A percentile compares a stretch with the other conserved stretches of the same genome.
Evolutionary conservation across 495 filamentous ascomycete species (phyloP).

Genomic region (Parachaetomium inaequale): DNA sequence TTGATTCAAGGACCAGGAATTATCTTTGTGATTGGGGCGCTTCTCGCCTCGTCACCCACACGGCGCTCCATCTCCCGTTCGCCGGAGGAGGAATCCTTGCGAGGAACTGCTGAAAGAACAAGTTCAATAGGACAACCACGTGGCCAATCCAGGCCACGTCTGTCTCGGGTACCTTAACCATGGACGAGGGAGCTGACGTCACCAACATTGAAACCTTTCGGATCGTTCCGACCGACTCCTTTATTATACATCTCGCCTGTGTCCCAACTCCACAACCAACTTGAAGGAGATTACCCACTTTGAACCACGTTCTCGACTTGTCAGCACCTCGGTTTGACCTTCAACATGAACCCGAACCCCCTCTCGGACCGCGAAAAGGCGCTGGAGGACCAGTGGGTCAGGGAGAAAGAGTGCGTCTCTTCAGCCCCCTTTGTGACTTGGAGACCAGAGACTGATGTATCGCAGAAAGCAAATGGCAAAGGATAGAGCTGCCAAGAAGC

Average conservation of each 20-base stretch:
- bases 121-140: too few relatives aligned
- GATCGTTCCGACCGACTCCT: too few relatives aligned
- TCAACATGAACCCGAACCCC: conserved; percentile 31
- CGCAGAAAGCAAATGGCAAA: conserved; percentile 16
- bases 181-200: too few relatives aligned
- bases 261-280: neutral
- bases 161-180: too few relatives aligned
- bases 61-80: neutral
- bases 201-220: too few relatives aligned
- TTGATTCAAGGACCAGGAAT: too few relatives aligned
- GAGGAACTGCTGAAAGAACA: too few relatives aligned
- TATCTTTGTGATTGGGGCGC: neutral
- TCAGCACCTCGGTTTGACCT: neutral
- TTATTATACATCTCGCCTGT: too few relatives aligned
- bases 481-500: neutral
- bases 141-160: too few relatives aligned
- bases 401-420: conserved; percentile 31
- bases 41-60: neutral
- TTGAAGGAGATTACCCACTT: neutral
- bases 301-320: neutral
- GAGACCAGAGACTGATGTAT: neutral
- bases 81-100: neutral
- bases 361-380: conserved; percentile 34
- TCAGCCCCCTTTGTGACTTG: neutral
- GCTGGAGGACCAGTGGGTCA: conserved; percentile 34